A percentile compares a stretch with the other conserved stretches of the same genome.
phyloP scores from a whole-genome alignment of 2,329 filamentous ascomycete species.

The Pyrenophora graminea region DNA sequence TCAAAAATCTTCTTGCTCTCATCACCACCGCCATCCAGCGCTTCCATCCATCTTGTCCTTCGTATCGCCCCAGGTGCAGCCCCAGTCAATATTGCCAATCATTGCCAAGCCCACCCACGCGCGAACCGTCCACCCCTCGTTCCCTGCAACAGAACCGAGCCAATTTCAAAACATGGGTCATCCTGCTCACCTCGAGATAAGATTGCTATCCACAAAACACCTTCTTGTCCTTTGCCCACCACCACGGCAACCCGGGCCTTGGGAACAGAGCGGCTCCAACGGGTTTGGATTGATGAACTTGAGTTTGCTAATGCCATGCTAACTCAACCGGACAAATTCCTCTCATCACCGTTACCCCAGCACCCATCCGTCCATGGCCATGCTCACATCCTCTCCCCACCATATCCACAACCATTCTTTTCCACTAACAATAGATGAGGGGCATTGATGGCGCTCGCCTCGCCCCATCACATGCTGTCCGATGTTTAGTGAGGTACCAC shows the following conservation, averaged over 20 bases:
- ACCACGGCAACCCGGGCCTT: conserved; percentile 4
- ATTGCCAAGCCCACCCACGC: conserved; percentile 1
- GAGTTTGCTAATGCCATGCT: conserved; percentile 7
- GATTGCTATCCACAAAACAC: background rate
- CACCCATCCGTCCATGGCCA: too few species aligned
- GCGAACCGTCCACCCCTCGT: background rate
- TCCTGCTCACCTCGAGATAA: conserved; percentile 2
- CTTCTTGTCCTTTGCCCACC: background rate
- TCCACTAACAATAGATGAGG: too few species aligned
- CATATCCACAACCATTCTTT: too few species aligned
- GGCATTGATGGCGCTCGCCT: too few species aligned
- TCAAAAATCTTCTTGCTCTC: background rate
- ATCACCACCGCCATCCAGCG: background rate
- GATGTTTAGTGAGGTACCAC: too few species aligned
- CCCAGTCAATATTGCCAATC: background rate
- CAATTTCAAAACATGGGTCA: background rate
- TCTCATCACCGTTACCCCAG: background rate
- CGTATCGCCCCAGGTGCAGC: background rate
- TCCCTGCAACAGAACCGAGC: background rate
- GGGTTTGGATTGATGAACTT: background rate
- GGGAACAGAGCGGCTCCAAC: background rate
- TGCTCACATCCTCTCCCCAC: background rate
- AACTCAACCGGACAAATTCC: conserved; percentile 5
- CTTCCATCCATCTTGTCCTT: background rate
- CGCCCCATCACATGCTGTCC: too few species aligned